phyloP scores from a whole-genome alignment of 257 asterid species.

The Marsdenia floribunda region DNA sequence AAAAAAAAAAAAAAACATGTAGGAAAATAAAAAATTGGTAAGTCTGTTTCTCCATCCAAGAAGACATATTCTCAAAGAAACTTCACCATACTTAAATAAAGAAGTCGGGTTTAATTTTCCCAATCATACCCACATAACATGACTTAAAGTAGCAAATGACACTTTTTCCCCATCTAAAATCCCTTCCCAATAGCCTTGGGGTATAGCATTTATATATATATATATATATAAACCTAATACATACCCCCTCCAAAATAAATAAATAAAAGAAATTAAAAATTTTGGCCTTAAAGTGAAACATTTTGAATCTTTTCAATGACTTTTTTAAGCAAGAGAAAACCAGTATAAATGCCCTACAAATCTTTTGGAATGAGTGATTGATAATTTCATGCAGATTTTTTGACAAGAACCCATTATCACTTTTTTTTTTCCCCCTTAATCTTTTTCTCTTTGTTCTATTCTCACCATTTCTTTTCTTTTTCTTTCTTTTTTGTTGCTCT shows the following conservation, averaged over 20 bases:
- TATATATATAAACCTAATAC: slow-evolving; percentile 2
- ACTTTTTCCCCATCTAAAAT: slow-evolving; percentile 5
- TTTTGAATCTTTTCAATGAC: slow-evolving; percentile 33
- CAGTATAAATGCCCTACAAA: slow-evolving; percentile 20
- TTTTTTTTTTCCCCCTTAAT: neutral
- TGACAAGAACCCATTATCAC: slow-evolving; percentile 24
- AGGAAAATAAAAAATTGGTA: neutral
- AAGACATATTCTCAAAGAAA: slow-evolving; percentile 11
- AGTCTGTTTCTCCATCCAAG: slow-evolving; percentile 1
- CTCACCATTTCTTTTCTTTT: slow-evolving; percentile 8
- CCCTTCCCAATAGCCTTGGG: slow-evolving; percentile 7
- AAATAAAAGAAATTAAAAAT: neutral
- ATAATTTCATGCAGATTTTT: slow-evolving; percentile 20
- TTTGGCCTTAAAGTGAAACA: slow-evolving; percentile 23
- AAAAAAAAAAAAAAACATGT: no score
- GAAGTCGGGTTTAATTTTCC: neutral
- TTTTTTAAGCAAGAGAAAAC: slow-evolving; percentile 19
- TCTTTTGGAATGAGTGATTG: slow-evolving; percentile 16
- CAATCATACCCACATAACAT: slow-evolving; percentile 15
- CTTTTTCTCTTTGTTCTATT: slow-evolving; percentile 20
- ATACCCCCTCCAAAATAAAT: no score
- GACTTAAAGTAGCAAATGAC: slow-evolving; percentile 22
- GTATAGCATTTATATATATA: neutral
- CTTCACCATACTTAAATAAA: slow-evolving; percentile 7
- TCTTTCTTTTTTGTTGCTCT: neutral